Conservation (phyloP, 768 basidiomycete genomes). For the Galerina marginata region DNA sequence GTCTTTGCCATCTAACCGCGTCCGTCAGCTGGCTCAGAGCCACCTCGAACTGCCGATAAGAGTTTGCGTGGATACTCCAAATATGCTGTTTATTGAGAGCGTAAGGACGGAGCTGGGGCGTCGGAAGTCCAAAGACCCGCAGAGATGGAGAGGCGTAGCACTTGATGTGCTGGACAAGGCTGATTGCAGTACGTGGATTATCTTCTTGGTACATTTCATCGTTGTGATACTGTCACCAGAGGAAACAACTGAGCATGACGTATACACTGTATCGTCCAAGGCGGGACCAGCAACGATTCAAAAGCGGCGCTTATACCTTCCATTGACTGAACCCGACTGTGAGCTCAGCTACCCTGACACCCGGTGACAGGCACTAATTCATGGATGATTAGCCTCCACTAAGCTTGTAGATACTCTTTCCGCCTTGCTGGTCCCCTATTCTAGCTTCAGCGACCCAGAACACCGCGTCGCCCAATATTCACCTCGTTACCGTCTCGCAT, state of each 20-base stretch:
- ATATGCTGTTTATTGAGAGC: constrained; percentile 13
- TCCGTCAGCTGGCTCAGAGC: constrained; percentile 55
- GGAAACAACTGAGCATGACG: constrained; percentile 1
- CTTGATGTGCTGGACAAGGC: constrained; percentile 34
- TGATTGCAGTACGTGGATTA: constrained; percentile 40
- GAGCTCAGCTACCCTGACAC: constrained; percentile 9
- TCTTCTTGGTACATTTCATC: neutral
- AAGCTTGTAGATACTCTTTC: constrained; percentile 36
- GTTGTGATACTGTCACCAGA: neutral
- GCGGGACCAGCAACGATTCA: constrained; percentile 20
- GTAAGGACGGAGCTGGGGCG: constrained; percentile 9
- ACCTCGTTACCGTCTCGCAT: constrained; percentile 83
- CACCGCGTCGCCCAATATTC: constrained; percentile 76
- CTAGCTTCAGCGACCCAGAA: constrained; percentile 42
- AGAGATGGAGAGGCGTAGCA: constrained; percentile 52
- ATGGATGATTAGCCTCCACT: constrained; percentile 17
- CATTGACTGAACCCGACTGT: constrained; percentile 28
- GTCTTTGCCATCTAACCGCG: constrained; percentile 66
- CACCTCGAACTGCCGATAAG: constrained; percentile 52
- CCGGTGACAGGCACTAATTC: neutral
- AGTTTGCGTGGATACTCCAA: constrained; percentile 40
- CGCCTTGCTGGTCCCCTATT: constrained; percentile 48
- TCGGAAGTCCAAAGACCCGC: constrained; percentile 12
- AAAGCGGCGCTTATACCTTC: constrained; percentile 35
- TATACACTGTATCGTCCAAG: constrained; percentile 15